Evolutionary conservation across 148 eudicot species (phyloP).

Genomic region (Rhododendron ovatum): DNA sequence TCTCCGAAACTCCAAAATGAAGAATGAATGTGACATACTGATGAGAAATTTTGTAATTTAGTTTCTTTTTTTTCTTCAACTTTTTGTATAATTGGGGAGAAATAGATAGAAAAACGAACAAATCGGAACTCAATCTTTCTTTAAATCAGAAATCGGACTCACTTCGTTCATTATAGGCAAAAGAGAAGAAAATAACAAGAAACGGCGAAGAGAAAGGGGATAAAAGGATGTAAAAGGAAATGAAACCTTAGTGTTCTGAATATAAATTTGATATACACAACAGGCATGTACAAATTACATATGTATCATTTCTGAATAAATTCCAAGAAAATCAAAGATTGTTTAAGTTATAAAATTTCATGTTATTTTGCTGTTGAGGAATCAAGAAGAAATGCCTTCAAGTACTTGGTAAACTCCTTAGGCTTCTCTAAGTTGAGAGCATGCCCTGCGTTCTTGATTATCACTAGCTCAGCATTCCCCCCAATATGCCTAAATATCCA

Average conservation of each 20-base stretch:
- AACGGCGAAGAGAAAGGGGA: background rate
- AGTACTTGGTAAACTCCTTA: conserved; percentile 51
- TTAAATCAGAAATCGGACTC: background rate
- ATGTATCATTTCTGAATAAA: background rate
- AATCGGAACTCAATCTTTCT: too few relatives aligned
- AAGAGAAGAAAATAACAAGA: background rate
- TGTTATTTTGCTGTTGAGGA: background rate
- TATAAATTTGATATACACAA: background rate
- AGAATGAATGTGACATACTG: too few relatives aligned
- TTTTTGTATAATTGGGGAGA: too few relatives aligned
- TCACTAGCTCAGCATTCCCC: conserved; percentile 46
- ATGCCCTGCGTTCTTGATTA: conserved; percentile 78
- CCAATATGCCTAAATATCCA: conserved; percentile 50
- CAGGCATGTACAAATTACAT: background rate
- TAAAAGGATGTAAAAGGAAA: background rate
- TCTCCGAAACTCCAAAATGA: too few relatives aligned
- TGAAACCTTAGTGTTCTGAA: background rate
- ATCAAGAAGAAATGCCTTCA: conserved; percentile 62
- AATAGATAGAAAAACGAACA: too few relatives aligned
- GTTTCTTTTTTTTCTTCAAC: too few relatives aligned
- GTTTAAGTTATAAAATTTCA: background rate
- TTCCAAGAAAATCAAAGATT: background rate
- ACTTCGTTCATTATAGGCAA: too few relatives aligned
- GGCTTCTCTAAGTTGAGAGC: conserved; percentile 79
- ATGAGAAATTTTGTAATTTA: too few relatives aligned